Conservation (phyloP, 2,329 filamentous ascomycete genomes). For the Ophiostoma fasciatum region DNA sequence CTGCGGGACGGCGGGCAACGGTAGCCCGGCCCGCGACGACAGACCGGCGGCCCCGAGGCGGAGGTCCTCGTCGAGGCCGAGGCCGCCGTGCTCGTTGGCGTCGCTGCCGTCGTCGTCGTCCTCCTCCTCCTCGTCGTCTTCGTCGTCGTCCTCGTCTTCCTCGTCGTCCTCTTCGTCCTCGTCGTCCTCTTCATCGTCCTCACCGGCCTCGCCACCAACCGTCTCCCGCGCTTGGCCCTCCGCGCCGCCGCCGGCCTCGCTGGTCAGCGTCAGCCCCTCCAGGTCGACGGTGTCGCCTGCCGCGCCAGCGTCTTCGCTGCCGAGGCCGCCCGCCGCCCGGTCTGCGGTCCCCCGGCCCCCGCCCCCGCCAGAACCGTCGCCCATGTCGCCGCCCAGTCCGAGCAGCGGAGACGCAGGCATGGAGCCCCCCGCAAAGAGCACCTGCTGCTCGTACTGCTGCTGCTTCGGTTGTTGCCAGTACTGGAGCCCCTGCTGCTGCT, state of each 20-base stretch:
- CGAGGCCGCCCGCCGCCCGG: too few relatives aligned
- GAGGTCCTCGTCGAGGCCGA: background rate
- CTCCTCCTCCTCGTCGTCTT: background rate
- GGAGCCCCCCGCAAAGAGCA: too few relatives aligned
- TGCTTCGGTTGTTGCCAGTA: background rate
- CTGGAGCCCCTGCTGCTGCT: conserved; percentile 3
- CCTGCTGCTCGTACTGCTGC: conserved; percentile 3
- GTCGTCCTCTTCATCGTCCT: too few relatives aligned
- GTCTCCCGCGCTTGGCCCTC: too few relatives aligned
- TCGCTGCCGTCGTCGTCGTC: conserved; percentile 1
- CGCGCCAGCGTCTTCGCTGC: background rate
- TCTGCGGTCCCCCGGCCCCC: too few relatives aligned
- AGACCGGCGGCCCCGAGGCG: conserved; percentile 2
- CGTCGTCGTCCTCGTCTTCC: background rate
- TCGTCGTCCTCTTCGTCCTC: background rate
- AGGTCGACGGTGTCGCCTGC: conserved; percentile 2
- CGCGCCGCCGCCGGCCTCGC: background rate
- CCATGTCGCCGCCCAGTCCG: background rate
- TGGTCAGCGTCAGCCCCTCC: conserved; percentile 2
- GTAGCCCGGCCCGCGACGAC: too few relatives aligned
- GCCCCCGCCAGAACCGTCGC: background rate
- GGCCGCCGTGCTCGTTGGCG: background rate
- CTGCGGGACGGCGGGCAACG: conserved; percentile 8
- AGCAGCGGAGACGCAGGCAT: background rate
- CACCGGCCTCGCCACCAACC: background rate